Evolutionary conservation across 345 rosid species (phyloP).

Genomic region (Aegle marmelos): DNA sequence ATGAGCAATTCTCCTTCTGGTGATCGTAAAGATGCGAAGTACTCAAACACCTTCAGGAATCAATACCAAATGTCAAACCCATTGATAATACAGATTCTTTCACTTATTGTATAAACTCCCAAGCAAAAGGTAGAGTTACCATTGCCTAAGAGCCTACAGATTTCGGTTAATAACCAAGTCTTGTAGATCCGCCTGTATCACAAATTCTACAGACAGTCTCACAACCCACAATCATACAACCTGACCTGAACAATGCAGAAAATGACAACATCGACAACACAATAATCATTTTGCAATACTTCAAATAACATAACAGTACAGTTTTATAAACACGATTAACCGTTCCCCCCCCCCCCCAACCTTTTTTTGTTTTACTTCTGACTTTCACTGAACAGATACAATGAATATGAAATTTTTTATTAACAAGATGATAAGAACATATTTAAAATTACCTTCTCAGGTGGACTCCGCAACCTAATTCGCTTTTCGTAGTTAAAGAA

Average conservation of each 20-base stretch:
- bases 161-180: neutral
- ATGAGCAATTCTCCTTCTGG: conserved; percentile 67
- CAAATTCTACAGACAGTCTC: neutral
- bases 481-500: conserved; percentile 98
- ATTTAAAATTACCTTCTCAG: conserved; percentile 65
- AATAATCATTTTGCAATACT: neutral
- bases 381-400: neutral
- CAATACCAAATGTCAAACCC: neutral
- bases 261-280: neutral
- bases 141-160: neutral
- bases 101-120: neutral
- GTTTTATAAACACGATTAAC: neutral
- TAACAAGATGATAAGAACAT: neutral
- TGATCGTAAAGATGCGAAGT: conserved; percentile 65
- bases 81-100: neutral
- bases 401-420: neutral
- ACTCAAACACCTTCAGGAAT: conserved; percentile 67
- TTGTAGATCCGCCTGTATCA: neutral
- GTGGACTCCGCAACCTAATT: conserved; percentile 81
- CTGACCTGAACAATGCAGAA: neutral
- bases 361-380: too few species aligned
- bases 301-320: too few species aligned
- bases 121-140: neutral
- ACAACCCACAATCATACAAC: conserved; percentile 2
- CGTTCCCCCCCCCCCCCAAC: neutral